A percentile compares a stretch with the other conserved stretches of the same genome.
Evolutionary conservation across 2,329 filamentous ascomycete genomes (phyloP).

Genomic region (Pseudogymnoascus sp.): DNA sequence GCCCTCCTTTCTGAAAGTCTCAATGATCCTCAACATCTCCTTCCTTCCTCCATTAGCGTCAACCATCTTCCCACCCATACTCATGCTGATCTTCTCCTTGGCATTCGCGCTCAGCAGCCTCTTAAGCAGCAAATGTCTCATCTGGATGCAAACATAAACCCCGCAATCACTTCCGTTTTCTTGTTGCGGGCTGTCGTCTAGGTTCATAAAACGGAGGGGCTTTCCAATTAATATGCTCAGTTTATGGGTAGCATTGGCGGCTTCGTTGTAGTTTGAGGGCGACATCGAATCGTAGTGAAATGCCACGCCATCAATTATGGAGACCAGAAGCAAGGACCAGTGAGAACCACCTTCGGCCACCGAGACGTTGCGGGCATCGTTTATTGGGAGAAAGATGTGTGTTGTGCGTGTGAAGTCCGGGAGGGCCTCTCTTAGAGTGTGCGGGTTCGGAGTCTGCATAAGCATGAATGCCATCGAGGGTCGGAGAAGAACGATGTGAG

Average conservation of each 20-base stretch:
- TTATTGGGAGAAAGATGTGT: slow-evolving; percentile 93
- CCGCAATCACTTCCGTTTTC: slow-evolving; percentile 91
- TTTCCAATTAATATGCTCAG: slow-evolving; percentile 62
- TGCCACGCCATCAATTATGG: slow-evolving; percentile 77
- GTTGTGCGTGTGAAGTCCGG: slow-evolving; percentile 76
- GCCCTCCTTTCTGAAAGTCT: slow-evolving; percentile 78
- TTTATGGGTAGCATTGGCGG: slow-evolving; percentile 61
- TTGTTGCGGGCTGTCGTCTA: slow-evolving; percentile 83
- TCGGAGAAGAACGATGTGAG: slow-evolving; percentile 82
- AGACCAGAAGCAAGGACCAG: slow-evolving; percentile 90
- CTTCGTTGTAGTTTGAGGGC: slow-evolving; percentile 69
- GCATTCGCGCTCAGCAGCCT: slow-evolving; percentile 72
- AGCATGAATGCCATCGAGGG: slow-evolving; percentile 91
- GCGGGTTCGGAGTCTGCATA: slow-evolving; percentile 61
- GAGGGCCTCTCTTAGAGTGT: slow-evolving; percentile 58
- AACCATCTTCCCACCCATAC: slow-evolving; percentile 76
- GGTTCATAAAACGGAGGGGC: slow-evolving; percentile 67
- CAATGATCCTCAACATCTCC: slow-evolving; percentile 87
- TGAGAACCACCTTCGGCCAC: slow-evolving; percentile 86
- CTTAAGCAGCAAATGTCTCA: slow-evolving; percentile 88
- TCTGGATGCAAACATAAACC: slow-evolving; percentile 90
- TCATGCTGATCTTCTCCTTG: slow-evolving; percentile 88
- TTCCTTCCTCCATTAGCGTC: slow-evolving; percentile 76
- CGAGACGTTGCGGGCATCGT: slow-evolving; percentile 72
- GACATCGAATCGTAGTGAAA: slow-evolving; percentile 94